Evolutionary conservation across 768 basidiomycete species (phyloP).

Genomic region (Mycena floridula): DNA sequence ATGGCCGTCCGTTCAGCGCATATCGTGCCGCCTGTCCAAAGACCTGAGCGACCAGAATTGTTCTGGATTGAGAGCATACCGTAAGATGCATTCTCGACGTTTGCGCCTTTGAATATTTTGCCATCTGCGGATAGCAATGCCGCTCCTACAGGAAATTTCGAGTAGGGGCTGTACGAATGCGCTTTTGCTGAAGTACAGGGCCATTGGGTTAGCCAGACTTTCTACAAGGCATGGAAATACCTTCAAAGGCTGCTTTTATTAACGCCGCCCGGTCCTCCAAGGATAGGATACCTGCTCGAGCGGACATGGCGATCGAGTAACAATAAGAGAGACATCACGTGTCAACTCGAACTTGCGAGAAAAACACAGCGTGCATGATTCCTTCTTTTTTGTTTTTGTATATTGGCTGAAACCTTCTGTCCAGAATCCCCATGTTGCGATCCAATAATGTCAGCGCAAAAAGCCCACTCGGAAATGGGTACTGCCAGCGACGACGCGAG

Average conservation of each 20-base stretch:
- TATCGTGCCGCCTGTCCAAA: slow-evolving; percentile 67
- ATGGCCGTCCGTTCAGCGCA: slow-evolving; percentile 95
- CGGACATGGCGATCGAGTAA: slow-evolving; percentile 13
- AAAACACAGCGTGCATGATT: too few relatives aligned
- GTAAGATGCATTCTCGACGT: slow-evolving; percentile 92
- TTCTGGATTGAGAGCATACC: slow-evolving; percentile 40
- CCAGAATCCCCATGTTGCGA: too few relatives aligned
- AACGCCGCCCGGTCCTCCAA: slow-evolving; percentile 39
- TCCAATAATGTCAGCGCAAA: too few relatives aligned
- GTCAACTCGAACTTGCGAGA: too few relatives aligned
- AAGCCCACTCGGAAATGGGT: too few relatives aligned
- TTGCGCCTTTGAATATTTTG: slow-evolving; percentile 74
- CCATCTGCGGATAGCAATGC: slow-evolving; percentile 71
- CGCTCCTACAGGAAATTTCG: slow-evolving; percentile 90
- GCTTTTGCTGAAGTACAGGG: slow-evolving; percentile 48
- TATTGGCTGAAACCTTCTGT: too few relatives aligned
- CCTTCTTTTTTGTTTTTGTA: too few relatives aligned
- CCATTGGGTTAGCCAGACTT: slow-evolving; percentile 1
- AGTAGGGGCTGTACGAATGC: slow-evolving; percentile 77
- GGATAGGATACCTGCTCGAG: slow-evolving; percentile 27
- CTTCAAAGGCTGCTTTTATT: slow-evolving; percentile 55
- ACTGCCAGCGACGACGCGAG: too few relatives aligned
- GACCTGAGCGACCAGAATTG: background rate
- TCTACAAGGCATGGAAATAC: too few relatives aligned
- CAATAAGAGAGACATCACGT: too few relatives aligned